Evolutionary conservation across 2,329 filamentous ascomycete genomes (phyloP).

Genomic region (Clonostachys chloroleuca): DNA sequence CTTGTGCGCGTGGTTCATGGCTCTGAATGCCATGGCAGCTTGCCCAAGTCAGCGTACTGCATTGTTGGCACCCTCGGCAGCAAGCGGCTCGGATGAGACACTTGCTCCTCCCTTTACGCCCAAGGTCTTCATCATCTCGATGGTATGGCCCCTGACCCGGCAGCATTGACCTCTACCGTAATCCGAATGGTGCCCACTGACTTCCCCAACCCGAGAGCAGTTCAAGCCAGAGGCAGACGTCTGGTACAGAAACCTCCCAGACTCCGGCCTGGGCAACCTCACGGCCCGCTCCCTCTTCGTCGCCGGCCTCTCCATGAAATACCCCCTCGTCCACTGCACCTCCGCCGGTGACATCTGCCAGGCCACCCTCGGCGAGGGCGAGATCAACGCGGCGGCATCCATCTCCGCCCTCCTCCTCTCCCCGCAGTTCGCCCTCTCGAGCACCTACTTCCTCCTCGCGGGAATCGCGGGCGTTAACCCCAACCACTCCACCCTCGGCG

Average conservation of each 20-base stretch:
- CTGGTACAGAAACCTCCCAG: slow-evolving; percentile 52
- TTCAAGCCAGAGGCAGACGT: slow-evolving; percentile 57
- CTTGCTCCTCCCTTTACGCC: slow-evolving; percentile 33
- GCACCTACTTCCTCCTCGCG: slow-evolving; percentile 67
- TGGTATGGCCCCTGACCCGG: slow-evolving; percentile 34
- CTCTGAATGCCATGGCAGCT: too few relatives aligned
- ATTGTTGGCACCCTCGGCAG: too few relatives aligned
- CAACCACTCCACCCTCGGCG: slow-evolving; percentile 58
- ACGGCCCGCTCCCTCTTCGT: slow-evolving; percentile 51
- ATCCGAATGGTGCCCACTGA: background rate
- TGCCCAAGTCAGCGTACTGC: too few relatives aligned
- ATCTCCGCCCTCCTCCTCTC: slow-evolving; percentile 61
- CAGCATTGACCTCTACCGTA: too few relatives aligned
- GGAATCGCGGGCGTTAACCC: slow-evolving; percentile 76
- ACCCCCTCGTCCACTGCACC: slow-evolving; percentile 62
- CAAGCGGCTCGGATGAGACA: too few relatives aligned
- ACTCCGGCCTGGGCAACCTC: slow-evolving; percentile 45
- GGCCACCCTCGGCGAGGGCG: slow-evolving; percentile 61
- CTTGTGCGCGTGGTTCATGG: too few relatives aligned
- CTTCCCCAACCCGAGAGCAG: slow-evolving; percentile 23
- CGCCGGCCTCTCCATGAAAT: slow-evolving; percentile 61
- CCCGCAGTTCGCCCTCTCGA: slow-evolving; percentile 55
- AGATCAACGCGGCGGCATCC: slow-evolving; percentile 71
- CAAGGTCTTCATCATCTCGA: slow-evolving; percentile 59
- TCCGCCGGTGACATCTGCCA: slow-evolving; percentile 60